Evolutionary conservation across 139 green algal species (phyloP), one percentile per base, ranked within the genome.

Genomic region (Desmodesmus armatus): DNA sequence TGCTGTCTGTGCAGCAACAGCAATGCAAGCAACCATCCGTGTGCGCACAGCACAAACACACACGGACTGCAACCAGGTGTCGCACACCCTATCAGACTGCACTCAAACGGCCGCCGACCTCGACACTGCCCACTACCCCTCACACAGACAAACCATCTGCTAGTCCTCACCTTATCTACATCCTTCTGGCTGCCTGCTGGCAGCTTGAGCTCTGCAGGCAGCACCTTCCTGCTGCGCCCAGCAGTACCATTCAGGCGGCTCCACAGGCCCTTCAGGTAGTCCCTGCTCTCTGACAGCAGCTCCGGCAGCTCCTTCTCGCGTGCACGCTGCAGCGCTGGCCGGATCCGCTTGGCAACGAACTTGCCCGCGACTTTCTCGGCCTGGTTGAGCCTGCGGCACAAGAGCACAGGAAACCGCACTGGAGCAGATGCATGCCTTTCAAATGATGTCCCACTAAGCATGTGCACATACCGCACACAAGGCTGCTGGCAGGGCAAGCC

Each of bases 231-330:
- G 25, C 81, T 58, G 55, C 87, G 63, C 33, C 55, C 47, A 5
- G 83, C 72, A 0, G 89, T 80, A 21, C 94, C 94, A 85, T 98
- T 98, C 5, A 98, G 90, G 39, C 95, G 91, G 25, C 85, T 81
- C 95, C 95, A 98, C 51, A 98, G 80, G 3, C 91, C 94, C 3
- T 63, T 67, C 40, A 95, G 91, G 89, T 92, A 96, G 25, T 70
- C 40, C 7, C 89, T 88, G 3, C 82, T 87, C 3, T 85, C 79
- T n/a, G 84, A 82, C 29, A 95, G 43, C 70, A 94, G 88, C 74
- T 94, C 55, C 19, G 91, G 37, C 25, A 95, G 47, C 60, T 94
- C 91, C 65, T 90, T 70, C 47, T 94, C 65, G 1, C 72, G 49
- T 23, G 87, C 86, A n/a, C 89, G 87, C 75, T 92, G 87, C 44